Conservation (phyloP, 495 filamentous ascomycete species). For the Hypoxylon cercidicola region DNA sequence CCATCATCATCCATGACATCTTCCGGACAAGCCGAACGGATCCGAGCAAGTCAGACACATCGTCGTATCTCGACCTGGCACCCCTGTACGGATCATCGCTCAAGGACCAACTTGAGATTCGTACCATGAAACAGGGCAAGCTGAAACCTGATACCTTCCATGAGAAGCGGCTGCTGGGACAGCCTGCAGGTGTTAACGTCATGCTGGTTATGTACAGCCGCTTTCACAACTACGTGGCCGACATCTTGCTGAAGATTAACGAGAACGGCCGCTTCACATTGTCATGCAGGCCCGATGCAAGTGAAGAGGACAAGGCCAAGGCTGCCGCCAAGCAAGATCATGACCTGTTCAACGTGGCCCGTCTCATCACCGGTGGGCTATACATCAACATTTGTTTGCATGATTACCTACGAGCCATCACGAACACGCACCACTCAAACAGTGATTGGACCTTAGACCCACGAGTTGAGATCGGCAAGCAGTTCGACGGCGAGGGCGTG, state of each 20-base stretch:
- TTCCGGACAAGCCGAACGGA: slow-evolving; percentile 53
- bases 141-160: slow-evolving; percentile 83
- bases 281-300: slow-evolving; percentile 50
- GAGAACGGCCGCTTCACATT: slow-evolving; percentile 75
- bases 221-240: slow-evolving; percentile 79
- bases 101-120: slow-evolving; percentile 72
- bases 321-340: slow-evolving; percentile 75
- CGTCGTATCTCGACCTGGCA: slow-evolving; percentile 81
- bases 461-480: slow-evolving; percentile 67
- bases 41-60: slow-evolving; percentile 60
- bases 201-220: slow-evolving; percentile 73
- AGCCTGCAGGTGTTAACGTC: slow-evolving; percentile 79
- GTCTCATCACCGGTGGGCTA: slow-evolving; percentile 77
- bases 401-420: slow-evolving; percentile 83
- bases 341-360: slow-evolving; percentile 81
- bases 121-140: slow-evolving; percentile 77
- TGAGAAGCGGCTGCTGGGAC: slow-evolving; percentile 74
- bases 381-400: slow-evolving; percentile 81
- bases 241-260: slow-evolving; percentile 73
- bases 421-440: slow-evolving; percentile 76
- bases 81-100: slow-evolving; percentile 83
- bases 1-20: slow-evolving; percentile 83
- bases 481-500: slow-evolving; percentile 60
- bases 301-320: slow-evolving; percentile 59
- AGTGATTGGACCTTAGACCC: slow-evolving; percentile 83